Percentiles rank a stretch among this genome's conserved stretches.
Conservation (phyloP, 306 rosid species). For the Lagenaria siceraria region DNA sequence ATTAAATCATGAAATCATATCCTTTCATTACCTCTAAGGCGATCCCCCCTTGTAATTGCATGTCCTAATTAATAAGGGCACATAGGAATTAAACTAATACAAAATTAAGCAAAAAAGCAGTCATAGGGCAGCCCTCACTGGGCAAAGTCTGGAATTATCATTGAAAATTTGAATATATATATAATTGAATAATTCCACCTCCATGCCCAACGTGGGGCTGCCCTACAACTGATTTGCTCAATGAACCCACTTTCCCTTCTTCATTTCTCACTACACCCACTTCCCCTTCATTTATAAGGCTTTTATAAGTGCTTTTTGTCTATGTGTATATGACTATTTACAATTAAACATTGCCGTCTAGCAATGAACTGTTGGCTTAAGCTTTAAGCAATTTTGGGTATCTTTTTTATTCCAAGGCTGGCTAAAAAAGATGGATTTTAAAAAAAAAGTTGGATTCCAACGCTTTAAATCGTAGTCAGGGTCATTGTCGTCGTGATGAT, state of each 20-base stretch:
- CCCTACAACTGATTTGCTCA: constrained; percentile 52
- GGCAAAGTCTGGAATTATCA: constrained; percentile 21
- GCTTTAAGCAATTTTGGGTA: neutral
- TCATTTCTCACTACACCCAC: neutral
- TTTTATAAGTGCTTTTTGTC: neutral
- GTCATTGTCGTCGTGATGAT: neutral
- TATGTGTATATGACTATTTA: neutral
- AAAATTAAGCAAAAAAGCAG: constrained; percentile 29
- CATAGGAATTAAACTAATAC: constrained; percentile 13
- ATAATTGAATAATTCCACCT: constrained; percentile 4
- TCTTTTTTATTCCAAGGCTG: neutral
- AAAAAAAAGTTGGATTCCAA: neutral
- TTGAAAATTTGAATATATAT: neutral
- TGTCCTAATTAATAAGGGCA: neutral
- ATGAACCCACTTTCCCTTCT: constrained; percentile 1
- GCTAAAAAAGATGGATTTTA: too few relatives aligned
- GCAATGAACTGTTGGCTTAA: constrained; percentile 4
- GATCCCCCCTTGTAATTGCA: neutral
- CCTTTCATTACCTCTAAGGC: neutral
- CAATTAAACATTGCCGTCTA: neutral
- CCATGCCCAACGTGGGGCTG: constrained; percentile 50
- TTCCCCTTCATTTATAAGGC: neutral
- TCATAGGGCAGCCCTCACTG: constrained; percentile 58
- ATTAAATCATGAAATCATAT: too few relatives aligned
- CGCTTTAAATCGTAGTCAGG: neutral